phyloP scores from a whole-genome alignment of 768 basidiomycete species.

The Kwoniella shandongensis region DNA sequence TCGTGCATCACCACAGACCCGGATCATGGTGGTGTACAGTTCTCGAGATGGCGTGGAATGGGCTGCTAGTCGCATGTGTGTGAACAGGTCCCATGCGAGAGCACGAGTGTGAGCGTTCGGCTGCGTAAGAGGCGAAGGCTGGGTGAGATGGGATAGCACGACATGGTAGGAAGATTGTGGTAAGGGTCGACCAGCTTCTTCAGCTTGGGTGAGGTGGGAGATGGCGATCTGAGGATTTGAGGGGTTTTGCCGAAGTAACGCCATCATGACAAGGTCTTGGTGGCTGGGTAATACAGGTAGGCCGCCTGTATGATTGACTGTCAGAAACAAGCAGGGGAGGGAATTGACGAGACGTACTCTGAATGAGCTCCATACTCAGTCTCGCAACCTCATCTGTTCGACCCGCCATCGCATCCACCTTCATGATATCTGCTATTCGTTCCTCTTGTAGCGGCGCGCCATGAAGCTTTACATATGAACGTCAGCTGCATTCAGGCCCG shows the following conservation, averaged over 20 bases:
- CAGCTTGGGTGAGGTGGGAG: slow-evolving; percentile 69
- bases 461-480: no score
- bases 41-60: slow-evolving; percentile 73
- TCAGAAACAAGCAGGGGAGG: slow-evolving; percentile 26
- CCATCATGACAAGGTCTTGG: slow-evolving; percentile 58
- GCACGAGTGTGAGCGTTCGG: slow-evolving; percentile 55
- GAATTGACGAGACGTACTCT: slow-evolving; percentile 57
- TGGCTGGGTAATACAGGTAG: slow-evolving; percentile 3
- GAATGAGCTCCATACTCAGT: slow-evolving; percentile 53
- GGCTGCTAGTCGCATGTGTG: slow-evolving; percentile 94
- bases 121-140: slow-evolving; percentile 58
- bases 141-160: slow-evolving; percentile 58
- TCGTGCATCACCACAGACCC: slow-evolving; percentile 65
- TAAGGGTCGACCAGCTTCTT: slow-evolving; percentile 63
- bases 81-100: slow-evolving; percentile 89
- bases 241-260: slow-evolving; percentile 55
- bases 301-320: slow-evolving; percentile 2
- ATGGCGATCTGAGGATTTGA: slow-evolving; percentile 67
- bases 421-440: slow-evolving; percentile 59
- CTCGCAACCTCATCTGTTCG: slow-evolving; percentile 16
- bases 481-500: no score
- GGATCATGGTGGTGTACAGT: slow-evolving; percentile 83
- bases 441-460: slow-evolving; percentile 54
- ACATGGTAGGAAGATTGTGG: slow-evolving; percentile 74
- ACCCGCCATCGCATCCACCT: slow-evolving; percentile 57